A percentile compares a stretch with the other conserved stretches of the same genome.
These are phyloP conservation scores for Yueomyces sinensis DNA, from an alignment of 805 yeast genomes.

Conservation along the genomic window DNA sequence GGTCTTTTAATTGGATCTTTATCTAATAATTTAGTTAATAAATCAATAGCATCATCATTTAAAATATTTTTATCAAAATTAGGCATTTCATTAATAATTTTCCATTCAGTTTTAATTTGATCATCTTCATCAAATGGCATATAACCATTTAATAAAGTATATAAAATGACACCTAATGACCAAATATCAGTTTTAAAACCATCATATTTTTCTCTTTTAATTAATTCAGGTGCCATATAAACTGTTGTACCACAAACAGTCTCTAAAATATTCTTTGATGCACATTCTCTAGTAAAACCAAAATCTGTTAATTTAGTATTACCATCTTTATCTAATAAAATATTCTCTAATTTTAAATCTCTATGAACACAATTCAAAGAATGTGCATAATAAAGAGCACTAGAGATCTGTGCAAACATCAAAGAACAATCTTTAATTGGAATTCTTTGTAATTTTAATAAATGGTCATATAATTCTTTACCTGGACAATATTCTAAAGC, in stretches of 20 bases:
- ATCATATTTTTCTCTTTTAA: conserved; percentile 52
- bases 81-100: conserved; percentile 58
- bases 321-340: conserved; percentile 41
- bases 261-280: conserved; percentile 42
- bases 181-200: conserved; percentile 81
- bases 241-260: conserved; percentile 92
- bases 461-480: conserved; percentile 57
- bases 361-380: conserved; percentile 68
- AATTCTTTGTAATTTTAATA: conserved; percentile 38
- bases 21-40: conserved; percentile 41
- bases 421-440: conserved; percentile 36
- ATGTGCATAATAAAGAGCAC: conserved; percentile 59
- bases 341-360: conserved; percentile 74
- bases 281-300: conserved; percentile 81
- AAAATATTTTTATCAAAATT: conserved; percentile 26
- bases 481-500: conserved; percentile 85
- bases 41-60: conserved; percentile 34
- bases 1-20: conserved; percentile 63
- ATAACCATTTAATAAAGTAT: conserved; percentile 70
- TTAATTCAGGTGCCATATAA: conserved; percentile 92
- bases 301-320: conserved; percentile 77
- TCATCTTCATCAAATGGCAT: conserved; percentile 88
- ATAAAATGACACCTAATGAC: conserved; percentile 84
- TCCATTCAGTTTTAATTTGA: conserved; percentile 43
- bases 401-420: conserved; percentile 49